Base-by-base conservation (phyloP, 805 yeast species). In the Pichia insulana region DNA sequence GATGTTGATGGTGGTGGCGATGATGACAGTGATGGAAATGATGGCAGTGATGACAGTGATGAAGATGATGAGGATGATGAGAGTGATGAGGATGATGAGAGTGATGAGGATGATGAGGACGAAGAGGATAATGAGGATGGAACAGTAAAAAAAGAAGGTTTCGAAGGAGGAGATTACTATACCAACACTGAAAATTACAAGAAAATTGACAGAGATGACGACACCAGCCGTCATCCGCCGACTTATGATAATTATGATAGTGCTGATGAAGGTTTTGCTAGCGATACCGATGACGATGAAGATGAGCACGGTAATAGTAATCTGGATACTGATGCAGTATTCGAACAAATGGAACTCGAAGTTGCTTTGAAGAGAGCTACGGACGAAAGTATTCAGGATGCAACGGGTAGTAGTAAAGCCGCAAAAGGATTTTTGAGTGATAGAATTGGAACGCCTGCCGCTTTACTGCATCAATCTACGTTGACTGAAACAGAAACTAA, bases 331-430 rank as follows among this genome's bases (percentile, higher is more conserved):
- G 31, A 28, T n/a, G 55, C 46, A 22, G 25, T 22, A 3, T 52
- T 44, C 18, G 52, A 50, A 16, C 52, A 50, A 3, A 56, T 52
- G 8, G 57, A 52, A 10, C 48, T 83, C 38, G 86, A 80, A 31
- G 68, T 61, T 39, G 83, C 80, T 50, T 74, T 76, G 46, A 72
- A 71, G 44, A 63, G 59, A 40, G 58, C 81, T 18, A 25, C 44
- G 19, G 30, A 34, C 10, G 47, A 37, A 28, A 36, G 42, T 28
- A 19, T 43, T 3, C 31, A 34, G 53, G 64, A 79, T 46, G 52
- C 62, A n/a, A 79, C 40, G 4, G 19, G 41, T 13, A 27, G 37
- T n/a, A 22, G 8, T 18, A 34, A 32, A 18, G 17, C 15, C 4
- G 26, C 17, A 2, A 37, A 35, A n/a, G 37, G 34, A 3, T 30